A percentile compares a stretch with the other conserved stretches of the same genome.
Conservation (phyloP, 2,329 filamentous ascomycete species). For the Ustilaginoidea virens region DNA sequence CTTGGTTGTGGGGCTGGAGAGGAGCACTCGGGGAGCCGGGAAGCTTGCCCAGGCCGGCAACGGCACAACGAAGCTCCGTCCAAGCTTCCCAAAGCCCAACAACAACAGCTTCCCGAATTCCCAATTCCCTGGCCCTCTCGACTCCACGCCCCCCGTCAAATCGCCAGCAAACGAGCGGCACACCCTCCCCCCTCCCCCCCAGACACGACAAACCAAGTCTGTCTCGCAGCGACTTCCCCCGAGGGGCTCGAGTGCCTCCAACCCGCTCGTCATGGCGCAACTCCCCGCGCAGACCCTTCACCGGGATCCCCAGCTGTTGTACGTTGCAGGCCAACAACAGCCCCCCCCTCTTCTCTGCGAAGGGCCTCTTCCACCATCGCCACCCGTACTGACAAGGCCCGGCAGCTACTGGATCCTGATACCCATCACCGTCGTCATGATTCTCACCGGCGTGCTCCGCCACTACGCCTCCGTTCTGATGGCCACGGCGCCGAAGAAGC, state of each 20-base stretch:
- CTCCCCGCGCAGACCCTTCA: constrained; percentile 87
- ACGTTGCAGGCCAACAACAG: constrained; percentile 18
- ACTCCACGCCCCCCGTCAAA: background rate
- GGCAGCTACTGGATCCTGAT: constrained; percentile 97
- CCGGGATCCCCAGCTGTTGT: constrained; percentile 97
- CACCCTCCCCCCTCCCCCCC: too few species aligned
- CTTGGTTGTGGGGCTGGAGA: constrained; percentile 1
- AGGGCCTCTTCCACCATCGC: background rate
- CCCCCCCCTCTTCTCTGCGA: background rate
- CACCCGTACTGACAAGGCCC: background rate
- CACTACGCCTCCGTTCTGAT: constrained; percentile 95
- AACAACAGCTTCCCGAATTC: too few species aligned
- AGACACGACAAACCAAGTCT: too few species aligned
- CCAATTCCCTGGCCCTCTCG: too few species aligned
- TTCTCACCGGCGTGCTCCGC: constrained; percentile 85
- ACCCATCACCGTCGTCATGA: constrained; percentile 95
- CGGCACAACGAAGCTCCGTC: constrained; percentile 3
- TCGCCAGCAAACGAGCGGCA: constrained; percentile 2
- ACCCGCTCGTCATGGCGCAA: constrained; percentile 67
- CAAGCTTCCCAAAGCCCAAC: background rate
- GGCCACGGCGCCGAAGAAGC: constrained; percentile 68
- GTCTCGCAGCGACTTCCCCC: too few species aligned
- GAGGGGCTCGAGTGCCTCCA: too few species aligned
- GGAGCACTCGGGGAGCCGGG: too few species aligned
- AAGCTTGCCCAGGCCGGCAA: too few species aligned